phyloP scores from a whole-genome alignment of 768 basidiomycete species.

The Agaricus subrufescens region DNA sequence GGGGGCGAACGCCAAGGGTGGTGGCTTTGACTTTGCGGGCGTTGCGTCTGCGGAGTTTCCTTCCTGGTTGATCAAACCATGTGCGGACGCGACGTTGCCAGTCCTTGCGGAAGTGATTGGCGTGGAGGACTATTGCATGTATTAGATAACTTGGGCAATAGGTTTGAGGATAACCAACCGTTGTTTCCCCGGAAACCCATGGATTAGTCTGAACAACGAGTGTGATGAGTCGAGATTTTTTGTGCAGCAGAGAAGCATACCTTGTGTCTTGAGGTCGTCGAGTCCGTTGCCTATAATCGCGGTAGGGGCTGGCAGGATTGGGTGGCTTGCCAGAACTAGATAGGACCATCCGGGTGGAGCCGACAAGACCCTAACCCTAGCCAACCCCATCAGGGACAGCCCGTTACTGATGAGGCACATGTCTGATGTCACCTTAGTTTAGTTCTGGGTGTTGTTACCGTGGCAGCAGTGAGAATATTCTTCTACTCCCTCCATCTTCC shows the following conservation, averaged over 20 bases:
- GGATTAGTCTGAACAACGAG: constrained; percentile 35
- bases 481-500: neutral
- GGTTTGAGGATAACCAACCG: constrained; percentile 40
- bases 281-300: constrained; percentile 32
- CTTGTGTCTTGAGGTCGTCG: constrained; percentile 45
- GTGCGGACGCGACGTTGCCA: constrained; percentile 96
- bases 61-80: constrained; percentile 99
- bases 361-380: constrained; percentile 30
- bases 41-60: constrained; percentile 91
- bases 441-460: constrained; percentile 4
- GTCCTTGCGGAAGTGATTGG: constrained; percentile 97
- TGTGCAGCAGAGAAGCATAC: constrained; percentile 23
- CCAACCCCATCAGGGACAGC: too few relatives aligned
- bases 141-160: constrained; percentile 11
- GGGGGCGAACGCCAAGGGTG: constrained; percentile 86
- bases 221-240: constrained; percentile 7
- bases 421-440: neutral
- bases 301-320: constrained; percentile 18
- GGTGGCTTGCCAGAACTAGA: constrained; percentile 40
- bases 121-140: constrained; percentile 65
- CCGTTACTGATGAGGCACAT: too few relatives aligned
- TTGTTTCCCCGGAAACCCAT: constrained; percentile 84
- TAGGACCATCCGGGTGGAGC: constrained; percentile 31
- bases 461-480: constrained; percentile 9
- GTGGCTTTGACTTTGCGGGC: constrained; percentile 92